A percentile compares a stretch with the other conserved stretches of the same genome.
Evolutionary conservation across 495 filamentous ascomycete genomes (phyloP).

Genomic region (Chaetomium fimeti): DNA sequence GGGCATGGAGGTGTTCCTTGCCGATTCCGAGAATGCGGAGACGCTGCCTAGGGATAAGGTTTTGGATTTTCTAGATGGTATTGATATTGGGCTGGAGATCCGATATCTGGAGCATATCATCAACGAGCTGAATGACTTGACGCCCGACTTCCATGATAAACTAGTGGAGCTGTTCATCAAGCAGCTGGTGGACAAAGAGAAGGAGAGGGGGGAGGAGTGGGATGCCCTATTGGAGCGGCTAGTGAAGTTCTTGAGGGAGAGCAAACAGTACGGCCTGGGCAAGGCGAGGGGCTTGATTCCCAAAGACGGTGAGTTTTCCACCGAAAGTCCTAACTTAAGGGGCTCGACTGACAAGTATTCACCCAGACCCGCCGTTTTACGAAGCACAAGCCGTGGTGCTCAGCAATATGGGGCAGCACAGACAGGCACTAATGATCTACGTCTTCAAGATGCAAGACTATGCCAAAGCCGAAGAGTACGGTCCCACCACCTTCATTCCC

Average conservation of each 20-base stretch:
- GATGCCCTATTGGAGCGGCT: constrained; percentile 61
- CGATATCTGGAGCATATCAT: constrained; percentile 91
- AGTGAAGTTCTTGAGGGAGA: constrained; percentile 70
- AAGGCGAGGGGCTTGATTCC: constrained; percentile 74
- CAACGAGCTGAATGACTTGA: constrained; percentile 77
- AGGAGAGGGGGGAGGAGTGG: constrained; percentile 50
- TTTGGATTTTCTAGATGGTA: constrained; percentile 65
- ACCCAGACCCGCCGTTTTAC: constrained; percentile 74
- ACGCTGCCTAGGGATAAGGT: constrained; percentile 76
- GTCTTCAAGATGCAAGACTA: constrained; percentile 90
- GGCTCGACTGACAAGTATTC: background rate
- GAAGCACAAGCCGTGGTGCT: constrained; percentile 90
- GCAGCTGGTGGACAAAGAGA: constrained; percentile 53
- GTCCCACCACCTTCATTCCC: constrained; percentile 7
- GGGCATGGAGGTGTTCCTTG: constrained; percentile 94
- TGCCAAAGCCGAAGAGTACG: constrained; percentile 87
- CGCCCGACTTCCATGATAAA: constrained; percentile 80
- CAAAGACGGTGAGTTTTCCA: constrained; percentile 68
- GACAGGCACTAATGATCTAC: constrained; percentile 91
- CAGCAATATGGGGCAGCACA: constrained; percentile 93
- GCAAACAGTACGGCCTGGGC: constrained; percentile 73
- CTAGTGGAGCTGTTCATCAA: constrained; percentile 75
- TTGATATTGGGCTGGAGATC: constrained; percentile 69
- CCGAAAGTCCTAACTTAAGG: background rate
- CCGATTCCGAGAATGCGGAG: constrained; percentile 93